Evolutionary conservation across 805 yeast species (phyloP).

Genomic region (Gaillardinia entomophila): DNA sequence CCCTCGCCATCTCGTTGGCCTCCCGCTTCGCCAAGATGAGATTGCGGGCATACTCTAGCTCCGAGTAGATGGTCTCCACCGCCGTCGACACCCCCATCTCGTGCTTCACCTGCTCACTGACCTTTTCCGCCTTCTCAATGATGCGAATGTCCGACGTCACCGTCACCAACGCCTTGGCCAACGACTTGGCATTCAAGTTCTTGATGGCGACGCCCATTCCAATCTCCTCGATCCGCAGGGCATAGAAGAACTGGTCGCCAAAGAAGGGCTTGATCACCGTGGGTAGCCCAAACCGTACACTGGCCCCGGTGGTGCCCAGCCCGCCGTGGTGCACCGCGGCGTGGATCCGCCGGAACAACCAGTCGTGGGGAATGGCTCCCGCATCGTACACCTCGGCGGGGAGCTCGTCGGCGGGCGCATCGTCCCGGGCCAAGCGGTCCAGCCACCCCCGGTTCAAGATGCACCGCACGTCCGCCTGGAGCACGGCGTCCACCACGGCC

Average conservation of each 20-base stretch:
- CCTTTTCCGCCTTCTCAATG: constrained; percentile 55
- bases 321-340: constrained; percentile 98
- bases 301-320: constrained; percentile 93
- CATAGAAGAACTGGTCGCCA: constrained; percentile 94
- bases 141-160: constrained; percentile 64
- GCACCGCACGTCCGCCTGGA: constrained; percentile 77
- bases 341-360: constrained; percentile 85
- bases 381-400: constrained; percentile 67
- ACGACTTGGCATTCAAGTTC: constrained; percentile 57
- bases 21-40: constrained; percentile 44
- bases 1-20: constrained; percentile 19
- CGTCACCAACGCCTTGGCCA: constrained; percentile 63
- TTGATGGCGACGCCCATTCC: constrained; percentile 76
- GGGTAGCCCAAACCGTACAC: constrained; percentile 80
- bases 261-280: constrained; percentile 91
- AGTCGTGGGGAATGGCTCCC: constrained; percentile 83
- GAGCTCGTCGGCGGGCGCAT: constrained; percentile 36
- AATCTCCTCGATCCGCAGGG: constrained; percentile 77
- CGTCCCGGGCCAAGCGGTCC: constrained; percentile 50
- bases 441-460: constrained; percentile 95
- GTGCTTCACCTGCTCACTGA: constrained; percentile 58
- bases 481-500: constrained; percentile 74
- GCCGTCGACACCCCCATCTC: constrained; percentile 83
- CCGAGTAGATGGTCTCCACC: constrained; percentile 69
- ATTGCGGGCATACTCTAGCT: constrained; percentile 68